phyloP scores from a whole-genome alignment of 305 asterid genomes.

The Salvia sclarea region DNA sequence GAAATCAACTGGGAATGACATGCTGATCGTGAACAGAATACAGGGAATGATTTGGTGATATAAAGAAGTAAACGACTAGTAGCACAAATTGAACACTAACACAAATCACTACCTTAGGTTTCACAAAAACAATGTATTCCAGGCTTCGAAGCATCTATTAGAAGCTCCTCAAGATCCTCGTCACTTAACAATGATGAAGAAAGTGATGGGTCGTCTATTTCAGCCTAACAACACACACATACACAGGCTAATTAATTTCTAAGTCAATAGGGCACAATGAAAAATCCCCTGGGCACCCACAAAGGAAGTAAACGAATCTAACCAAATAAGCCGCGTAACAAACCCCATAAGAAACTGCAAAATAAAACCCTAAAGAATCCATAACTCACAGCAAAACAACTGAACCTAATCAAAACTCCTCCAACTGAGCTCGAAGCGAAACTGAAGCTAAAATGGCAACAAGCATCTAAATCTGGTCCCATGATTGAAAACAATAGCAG shows the following conservation, averaged over 20 bases:
- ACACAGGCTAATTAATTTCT: not conserved
- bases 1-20: not conserved
- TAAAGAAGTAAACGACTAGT: not conserved
- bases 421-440: not conserved
- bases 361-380: slow-evolving; percentile 36
- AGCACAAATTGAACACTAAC: not conserved
- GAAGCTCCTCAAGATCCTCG: not conserved
- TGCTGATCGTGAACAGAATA: not conserved
- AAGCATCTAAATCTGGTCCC: slow-evolving; percentile 26
- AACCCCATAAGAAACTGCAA: not conserved
- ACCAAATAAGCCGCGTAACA: not conserved
- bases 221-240: not conserved
- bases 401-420: slow-evolving; percentile 21
- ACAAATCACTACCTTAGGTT: not conserved
- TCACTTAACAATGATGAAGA: not conserved
- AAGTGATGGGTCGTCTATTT: not conserved
- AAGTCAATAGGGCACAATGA: slow-evolving; percentile 1
- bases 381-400: slow-evolving; percentile 15
- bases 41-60: not conserved
- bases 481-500: not conserved
- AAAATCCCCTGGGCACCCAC: not conserved
- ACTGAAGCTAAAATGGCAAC: slow-evolving; percentile 10
- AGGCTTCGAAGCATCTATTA: not conserved
- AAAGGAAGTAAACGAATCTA: not conserved
- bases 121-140: not conserved